These are phyloP conservation scores for Talaromyces adpressus DNA, from an alignment of 495 filamentous ascomycete genomes.

Conservation along the genomic window DNA sequence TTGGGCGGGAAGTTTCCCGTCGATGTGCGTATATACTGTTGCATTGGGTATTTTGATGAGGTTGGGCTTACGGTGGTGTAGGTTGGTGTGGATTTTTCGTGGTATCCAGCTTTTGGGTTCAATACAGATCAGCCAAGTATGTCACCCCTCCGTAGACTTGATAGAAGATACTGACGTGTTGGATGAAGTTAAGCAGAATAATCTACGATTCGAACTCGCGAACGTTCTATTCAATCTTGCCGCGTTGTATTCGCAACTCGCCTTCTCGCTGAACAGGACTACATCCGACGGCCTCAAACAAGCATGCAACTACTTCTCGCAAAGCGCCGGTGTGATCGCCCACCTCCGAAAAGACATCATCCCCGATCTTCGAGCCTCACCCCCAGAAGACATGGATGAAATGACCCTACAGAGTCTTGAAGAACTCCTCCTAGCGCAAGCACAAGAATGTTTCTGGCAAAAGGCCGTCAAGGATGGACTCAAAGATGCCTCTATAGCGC, in stretches of 20 bases:
- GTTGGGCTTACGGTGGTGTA: constrained; percentile 21
- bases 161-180: not conserved
- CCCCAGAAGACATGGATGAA: constrained; percentile 93
- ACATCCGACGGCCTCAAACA: constrained; percentile 78
- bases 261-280: constrained; percentile 69
- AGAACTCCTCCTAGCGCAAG: constrained; percentile 81
- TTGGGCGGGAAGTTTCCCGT: constrained; percentile 93
- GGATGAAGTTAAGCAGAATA: constrained; percentile 66
- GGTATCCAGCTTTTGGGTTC: constrained; percentile 91
- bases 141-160: constrained; percentile 9
- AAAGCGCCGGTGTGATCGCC: constrained; percentile 74
- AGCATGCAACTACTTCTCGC: constrained; percentile 87
- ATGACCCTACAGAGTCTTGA: constrained; percentile 78
- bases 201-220: constrained; percentile 89
- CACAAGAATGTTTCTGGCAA: constrained; percentile 96
- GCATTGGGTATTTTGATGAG: not conserved
- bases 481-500: constrained; percentile 86
- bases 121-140: constrained; percentile 66
- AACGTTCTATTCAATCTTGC: constrained; percentile 92
- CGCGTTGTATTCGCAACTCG: constrained; percentile 88
- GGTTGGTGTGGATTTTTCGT: constrained; percentile 93
- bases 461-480: constrained; percentile 92
- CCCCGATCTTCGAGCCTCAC: constrained; percentile 75
- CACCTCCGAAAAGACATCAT: constrained; percentile 75
- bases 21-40: constrained; percentile 52